Base-by-base conservation (phyloP, 345 rosid species). In the Jatropha curcas region DNA sequence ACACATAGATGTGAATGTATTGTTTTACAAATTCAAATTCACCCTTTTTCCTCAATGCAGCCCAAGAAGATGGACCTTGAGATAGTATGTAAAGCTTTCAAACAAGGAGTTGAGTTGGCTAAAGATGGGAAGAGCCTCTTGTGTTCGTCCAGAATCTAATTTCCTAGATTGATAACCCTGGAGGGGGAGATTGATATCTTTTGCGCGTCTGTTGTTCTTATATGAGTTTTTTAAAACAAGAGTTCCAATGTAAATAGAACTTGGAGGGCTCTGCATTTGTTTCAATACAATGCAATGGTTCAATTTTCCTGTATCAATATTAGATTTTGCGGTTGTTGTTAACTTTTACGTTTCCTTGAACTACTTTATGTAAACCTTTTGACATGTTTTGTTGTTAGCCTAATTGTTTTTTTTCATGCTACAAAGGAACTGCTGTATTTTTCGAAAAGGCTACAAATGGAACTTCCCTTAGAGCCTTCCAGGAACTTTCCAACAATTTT, bases 31-130 rank as follows among this genome's bases (percentile, higher is more conserved):
- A 25, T 34, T 43, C 17, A 67, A 68, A 70, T 17, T 13, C 45
- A 7, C 5, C 16, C 22, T 43, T 45, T 77, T 27, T 68, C 51
- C 19, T 75, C 79, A 50, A 68, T 83, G 64, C 84, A 92, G 95
- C 91, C 39, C 93, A 83, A 90, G 92, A 89, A 79, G 94, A 91
- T 82, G 92, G 85, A 71, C 85, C 81, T 12, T 87, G 74, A 65
- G 52, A 46, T 39, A 39, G 39, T 41, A 17, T 24, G 20, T n/a
- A 27, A 17, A 67, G 55, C 48, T 10, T 19, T 41, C 12, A 39
- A 34, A 78, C 28, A 34, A 65, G 24, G 62, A 51, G 35, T 50
- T 34, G 27, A 50, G 65, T 64, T 24, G 70, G 65, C 52, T 57
- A 28, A 60, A 55, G 19, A 20, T 14, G 33, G n/a, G 60, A 59